Conservation (phyloP, 768 basidiomycete genomes). For the Pleurotus eryngii region DNA sequence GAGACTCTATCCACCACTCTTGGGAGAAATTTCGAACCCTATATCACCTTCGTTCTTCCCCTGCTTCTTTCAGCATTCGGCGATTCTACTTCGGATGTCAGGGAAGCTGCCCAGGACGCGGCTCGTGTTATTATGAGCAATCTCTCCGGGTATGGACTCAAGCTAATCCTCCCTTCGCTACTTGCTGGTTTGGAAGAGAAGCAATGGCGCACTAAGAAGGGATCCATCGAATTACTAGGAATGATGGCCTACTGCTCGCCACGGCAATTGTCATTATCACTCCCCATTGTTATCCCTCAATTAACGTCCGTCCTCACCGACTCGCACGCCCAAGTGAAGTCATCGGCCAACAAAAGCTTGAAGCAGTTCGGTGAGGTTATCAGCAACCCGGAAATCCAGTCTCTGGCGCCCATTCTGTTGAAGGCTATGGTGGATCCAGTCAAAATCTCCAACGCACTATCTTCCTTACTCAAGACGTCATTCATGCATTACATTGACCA, state of each 20-base stretch:
- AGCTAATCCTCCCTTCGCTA: constrained; percentile 87
- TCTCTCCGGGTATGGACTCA: constrained; percentile 92
- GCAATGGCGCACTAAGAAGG: constrained; percentile 97
- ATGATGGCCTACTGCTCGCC: constrained; percentile 99
- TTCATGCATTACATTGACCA: constrained; percentile 99
- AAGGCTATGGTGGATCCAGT: constrained; percentile 95
- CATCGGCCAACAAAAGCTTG: constrained; percentile 90
- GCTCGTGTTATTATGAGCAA: constrained; percentile 93
- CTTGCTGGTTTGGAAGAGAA: constrained; percentile 93
- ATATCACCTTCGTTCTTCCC: constrained; percentile 80
- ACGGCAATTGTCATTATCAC: constrained; percentile 86
- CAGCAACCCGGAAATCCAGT: constrained; percentile 94
- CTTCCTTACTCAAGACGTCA: constrained; percentile 87
- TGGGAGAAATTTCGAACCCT: constrained; percentile 91
- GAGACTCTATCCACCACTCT: constrained; percentile 87
- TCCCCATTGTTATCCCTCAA: constrained; percentile 96
- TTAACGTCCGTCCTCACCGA: constrained; percentile 93
- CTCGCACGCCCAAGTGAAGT: constrained; percentile 93
- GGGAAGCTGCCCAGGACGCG: constrained; percentile 91
- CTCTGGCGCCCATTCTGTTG: constrained; percentile 82
- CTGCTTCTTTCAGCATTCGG: constrained; percentile 83
- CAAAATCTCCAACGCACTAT: constrained; percentile 82
- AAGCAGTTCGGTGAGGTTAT: constrained; percentile 99
- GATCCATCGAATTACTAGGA: constrained; percentile 93
- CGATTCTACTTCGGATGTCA: constrained; percentile 80